Percentiles rank a stretch among this genome's conserved stretches.
These are phyloP conservation scores for Eutrema japonicum DNA, from an alignment of 345 rosid genomes.

Conservation along the genomic window DNA sequence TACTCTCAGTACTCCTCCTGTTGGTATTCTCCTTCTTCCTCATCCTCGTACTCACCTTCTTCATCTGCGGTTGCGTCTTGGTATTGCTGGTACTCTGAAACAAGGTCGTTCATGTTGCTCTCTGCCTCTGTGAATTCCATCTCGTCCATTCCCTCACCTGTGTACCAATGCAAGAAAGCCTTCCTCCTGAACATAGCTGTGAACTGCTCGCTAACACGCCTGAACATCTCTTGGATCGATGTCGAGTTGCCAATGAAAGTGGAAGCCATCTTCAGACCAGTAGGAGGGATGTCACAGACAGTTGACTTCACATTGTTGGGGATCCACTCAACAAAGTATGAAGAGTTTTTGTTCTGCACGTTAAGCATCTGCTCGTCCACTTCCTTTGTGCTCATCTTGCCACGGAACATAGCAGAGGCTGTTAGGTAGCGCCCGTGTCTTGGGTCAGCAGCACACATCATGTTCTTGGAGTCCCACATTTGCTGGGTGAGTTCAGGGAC, in stretches of 20 bases:
- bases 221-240: too few species aligned
- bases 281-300: slow-evolving; percentile 78
- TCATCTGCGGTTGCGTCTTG: slow-evolving; percentile 76
- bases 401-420: slow-evolving; percentile 88
- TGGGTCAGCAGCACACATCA: slow-evolving; percentile 93
- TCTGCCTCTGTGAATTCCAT: slow-evolving; percentile 97
- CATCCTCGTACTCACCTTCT: slow-evolving; percentile 59
- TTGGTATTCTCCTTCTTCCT: slow-evolving; percentile 53
- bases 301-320: slow-evolving; percentile 73
- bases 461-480: slow-evolving; percentile 86
- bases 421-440: slow-evolving; percentile 86
- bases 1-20: slow-evolving; percentile 42
- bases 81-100: slow-evolving; percentile 87
- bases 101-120: slow-evolving; percentile 92
- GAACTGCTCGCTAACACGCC: too few species aligned
- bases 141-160: slow-evolving; percentile 96
- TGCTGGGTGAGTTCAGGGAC: slow-evolving; percentile 86
- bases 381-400: slow-evolving; percentile 93
- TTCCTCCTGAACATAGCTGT: too few species aligned
- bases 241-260: too few species aligned
- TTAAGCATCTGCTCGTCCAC: slow-evolving; percentile 93
- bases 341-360: slow-evolving; percentile 92
- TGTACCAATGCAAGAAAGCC: slow-evolving; percentile 74
- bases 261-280: too few species aligned
- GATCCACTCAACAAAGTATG: slow-evolving; percentile 72